Conservation (phyloP, 139 green algal genomes). For the Chlamydomonas asymmetrica region DNA sequence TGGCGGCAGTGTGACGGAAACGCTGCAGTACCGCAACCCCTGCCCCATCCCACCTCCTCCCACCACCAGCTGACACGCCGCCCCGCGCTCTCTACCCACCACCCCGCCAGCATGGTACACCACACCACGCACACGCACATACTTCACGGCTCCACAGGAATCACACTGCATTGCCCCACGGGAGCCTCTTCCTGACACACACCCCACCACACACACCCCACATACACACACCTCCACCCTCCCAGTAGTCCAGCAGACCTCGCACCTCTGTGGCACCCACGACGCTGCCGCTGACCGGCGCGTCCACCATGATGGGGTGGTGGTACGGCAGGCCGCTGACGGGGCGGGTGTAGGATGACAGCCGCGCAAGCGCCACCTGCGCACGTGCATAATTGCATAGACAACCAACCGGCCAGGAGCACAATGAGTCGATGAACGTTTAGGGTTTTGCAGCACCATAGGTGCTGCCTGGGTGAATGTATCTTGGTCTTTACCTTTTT, state of each 20-base stretch:
- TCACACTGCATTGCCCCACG: too few species aligned
- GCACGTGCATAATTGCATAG: background rate
- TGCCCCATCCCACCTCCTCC: too few species aligned
- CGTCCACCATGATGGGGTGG: slow-evolving; percentile 52
- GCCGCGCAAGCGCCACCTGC: background rate
- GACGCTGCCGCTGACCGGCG: slow-evolving; percentile 68
- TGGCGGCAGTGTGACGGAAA: background rate
- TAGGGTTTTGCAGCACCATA: slow-evolving; percentile 20
- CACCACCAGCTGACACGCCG: too few species aligned
- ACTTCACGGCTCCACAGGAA: too few species aligned
- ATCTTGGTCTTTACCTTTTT: background rate
- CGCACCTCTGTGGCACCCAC: too few species aligned
- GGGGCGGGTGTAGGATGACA: too few species aligned
- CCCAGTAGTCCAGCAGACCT: too few species aligned
- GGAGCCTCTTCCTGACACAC: background rate
- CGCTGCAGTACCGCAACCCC: background rate
- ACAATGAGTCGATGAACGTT: background rate
- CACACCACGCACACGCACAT: too few species aligned
- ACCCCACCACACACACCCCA: background rate
- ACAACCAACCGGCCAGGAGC: slow-evolving; percentile 13
- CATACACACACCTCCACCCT: slow-evolving; percentile 30
- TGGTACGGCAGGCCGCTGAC: slow-evolving; percentile 8
- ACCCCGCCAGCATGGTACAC: too few species aligned
- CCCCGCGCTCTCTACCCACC: too few species aligned
- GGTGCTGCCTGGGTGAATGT: background rate